Percentiles rank a stretch among this genome's conserved stretches.
These are phyloP conservation scores for Eruca vesicaria DNA, from an alignment of 441 rosid species.

Conservation along the genomic window DNA sequence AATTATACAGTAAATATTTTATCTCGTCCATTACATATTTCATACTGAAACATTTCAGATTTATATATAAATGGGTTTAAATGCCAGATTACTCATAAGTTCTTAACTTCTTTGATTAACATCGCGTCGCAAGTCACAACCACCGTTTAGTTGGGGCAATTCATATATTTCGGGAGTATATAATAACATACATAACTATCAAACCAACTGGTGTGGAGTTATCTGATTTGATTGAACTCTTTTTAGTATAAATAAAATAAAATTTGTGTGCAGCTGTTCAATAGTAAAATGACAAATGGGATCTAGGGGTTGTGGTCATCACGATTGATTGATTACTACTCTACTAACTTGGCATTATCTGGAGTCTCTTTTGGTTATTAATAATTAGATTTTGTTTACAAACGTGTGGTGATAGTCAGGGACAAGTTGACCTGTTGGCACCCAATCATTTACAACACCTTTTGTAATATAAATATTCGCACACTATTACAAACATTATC, in stretches of 20 bases:
- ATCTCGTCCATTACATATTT: neutral
- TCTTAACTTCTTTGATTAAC: neutral
- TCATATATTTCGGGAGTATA: neutral
- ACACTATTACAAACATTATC: conserved; percentile 10
- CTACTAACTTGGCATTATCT: conserved; percentile 16
- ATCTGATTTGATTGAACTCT: conserved; percentile 5
- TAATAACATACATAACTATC: conserved; percentile 12
- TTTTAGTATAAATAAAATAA: neutral
- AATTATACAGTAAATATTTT: neutral
- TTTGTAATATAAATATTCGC: conserved; percentile 29
- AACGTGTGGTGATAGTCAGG: conserved; percentile 32
- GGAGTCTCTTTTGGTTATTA: conserved; percentile 15
- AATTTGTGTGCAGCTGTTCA: neutral
- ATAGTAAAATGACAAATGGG: conserved; percentile 13
- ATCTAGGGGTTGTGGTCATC: conserved; percentile 23
- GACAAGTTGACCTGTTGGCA: conserved; percentile 41
- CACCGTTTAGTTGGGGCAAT: neutral
- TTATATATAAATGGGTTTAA: neutral
- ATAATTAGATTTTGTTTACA: conserved; percentile 13
- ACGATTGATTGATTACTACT: conserved; percentile 8
- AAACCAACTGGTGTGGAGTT: conserved; percentile 19
- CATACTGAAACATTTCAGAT: neutral
- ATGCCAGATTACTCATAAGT: neutral
- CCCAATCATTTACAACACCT: conserved; percentile 54
- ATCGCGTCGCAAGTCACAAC: conserved; percentile 1